Evolutionary conservation across 2,329 filamentous ascomycete species (phyloP), one percentile per base, ranked within the genome.

Genomic region (Microdochium nivale): DNA sequence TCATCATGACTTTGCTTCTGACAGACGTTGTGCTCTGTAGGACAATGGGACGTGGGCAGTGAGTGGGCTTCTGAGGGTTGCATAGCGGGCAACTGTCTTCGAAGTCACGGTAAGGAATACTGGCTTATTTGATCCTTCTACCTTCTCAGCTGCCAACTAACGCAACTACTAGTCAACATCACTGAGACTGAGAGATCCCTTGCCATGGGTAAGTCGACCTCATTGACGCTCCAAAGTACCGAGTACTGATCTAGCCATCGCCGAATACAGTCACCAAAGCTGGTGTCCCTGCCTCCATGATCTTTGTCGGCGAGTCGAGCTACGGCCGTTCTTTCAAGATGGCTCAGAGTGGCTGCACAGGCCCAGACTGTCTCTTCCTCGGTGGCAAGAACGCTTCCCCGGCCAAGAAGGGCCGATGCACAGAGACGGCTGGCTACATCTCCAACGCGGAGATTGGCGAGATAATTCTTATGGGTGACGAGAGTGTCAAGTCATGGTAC

Each of bases 171-270:
- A 19, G 33, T 53, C n/a, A 61, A 61, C 51, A 50, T 54, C 11
- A 61, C 58, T 11, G 58, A 61, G 33, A 61, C 59, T 3, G 37
- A 51, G 3, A 53, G 52, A n/a, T 47, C 56, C 24, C 50, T 61
- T 10, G 51, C 52, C 11, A 57, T 59, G 51, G 47, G 40, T 23
- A 57, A 30, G 27, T 30, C 27, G 27, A 30, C 27, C 27, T 30
- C 27, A 30, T 30, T 30, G 27, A 30, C 27, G 5, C 27, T 30
- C 27, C 27, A 30, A 30, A 30, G 27, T 30, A 30, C 27, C 27
- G 27, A 30, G 27, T 30, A 30, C 27, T 30, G 27, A 30, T 30
- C 27, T 30, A 11, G 5, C 27, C 27, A 30, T 30, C 49, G 49
- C 49, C 7, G 48, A 52, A 55, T 19, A 49, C 23, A 33, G 25